Evolutionary conservation across 78 protist species (phyloP).

Genomic region (Dictyostelium purpureum): DNA sequence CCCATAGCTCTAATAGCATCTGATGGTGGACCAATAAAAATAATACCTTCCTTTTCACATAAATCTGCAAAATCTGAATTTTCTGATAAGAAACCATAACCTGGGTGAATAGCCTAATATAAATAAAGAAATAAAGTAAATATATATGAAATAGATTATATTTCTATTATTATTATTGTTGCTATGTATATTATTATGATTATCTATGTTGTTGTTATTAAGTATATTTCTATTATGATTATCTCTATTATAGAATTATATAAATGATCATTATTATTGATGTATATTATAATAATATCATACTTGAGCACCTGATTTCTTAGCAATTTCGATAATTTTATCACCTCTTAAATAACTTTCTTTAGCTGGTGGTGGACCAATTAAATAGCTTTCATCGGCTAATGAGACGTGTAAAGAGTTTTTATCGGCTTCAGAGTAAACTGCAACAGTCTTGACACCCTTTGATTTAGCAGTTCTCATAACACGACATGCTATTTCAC

Average conservation of each 20-base stretch:
- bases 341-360: constrained; percentile 83
- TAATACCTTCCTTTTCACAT: constrained; percentile 79
- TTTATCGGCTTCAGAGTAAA: constrained; percentile 90
- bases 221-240: too few species aligned
- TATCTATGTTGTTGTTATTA: neutral
- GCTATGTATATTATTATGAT: neutral
- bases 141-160: too few species aligned
- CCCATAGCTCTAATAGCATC: constrained; percentile 92
- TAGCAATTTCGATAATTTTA: constrained; percentile 86
- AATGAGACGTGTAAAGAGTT: constrained; percentile 85
- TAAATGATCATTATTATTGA: too few species aligned
- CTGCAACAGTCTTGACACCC: constrained; percentile 93
- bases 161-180: neutral
- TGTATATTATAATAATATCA: neutral
- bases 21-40: constrained; percentile 93
- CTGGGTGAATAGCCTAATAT: constrained; percentile 97
- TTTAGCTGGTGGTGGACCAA: constrained; percentile 84
- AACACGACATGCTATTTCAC: constrained; percentile 95
- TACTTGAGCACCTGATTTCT: constrained; percentile 79
- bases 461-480: constrained; percentile 86
- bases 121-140: too few species aligned
- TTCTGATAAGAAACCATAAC: constrained; percentile 97
- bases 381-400: constrained; percentile 89
- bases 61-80: constrained; percentile 87
- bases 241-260: too few species aligned